Percentiles rank a stretch among this genome's conserved stretches.
Evolutionary conservation across 371 early-diverging fungal species (phyloP).

Genomic region (Zychaea mexicana): DNA sequence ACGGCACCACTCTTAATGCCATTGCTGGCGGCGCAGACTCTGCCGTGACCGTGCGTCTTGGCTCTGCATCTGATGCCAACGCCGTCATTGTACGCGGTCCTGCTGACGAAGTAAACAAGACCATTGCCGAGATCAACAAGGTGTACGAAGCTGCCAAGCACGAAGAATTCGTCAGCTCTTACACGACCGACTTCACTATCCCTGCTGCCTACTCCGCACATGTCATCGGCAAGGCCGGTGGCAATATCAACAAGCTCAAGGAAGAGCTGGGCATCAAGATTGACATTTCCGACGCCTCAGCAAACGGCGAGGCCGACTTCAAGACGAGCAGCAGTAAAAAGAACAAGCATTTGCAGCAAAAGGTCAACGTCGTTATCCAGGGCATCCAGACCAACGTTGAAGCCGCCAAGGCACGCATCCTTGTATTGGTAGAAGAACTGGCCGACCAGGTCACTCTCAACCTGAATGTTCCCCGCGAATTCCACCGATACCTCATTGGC

Average conservation of each 20-base stretch:
- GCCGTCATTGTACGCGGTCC: slow-evolving; percentile 83
- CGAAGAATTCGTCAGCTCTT: slow-evolving; percentile 70
- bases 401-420: slow-evolving; percentile 73
- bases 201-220: slow-evolving; percentile 75
- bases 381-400: slow-evolving; percentile 82
- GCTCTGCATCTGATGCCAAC: slow-evolving; percentile 49
- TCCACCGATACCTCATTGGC: slow-evolving; percentile 80
- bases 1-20: slow-evolving; percentile 73
- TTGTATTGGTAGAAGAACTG: slow-evolving; percentile 68
- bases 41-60: slow-evolving; percentile 75
- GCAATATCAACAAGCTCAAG: slow-evolving; percentile 77
- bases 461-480: slow-evolving; percentile 64
- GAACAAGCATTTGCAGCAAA: slow-evolving; percentile 45
- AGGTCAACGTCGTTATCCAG: slow-evolving; percentile 71
- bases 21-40: slow-evolving; percentile 55
- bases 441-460: slow-evolving; percentile 71
- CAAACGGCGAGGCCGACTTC: slow-evolving; percentile 32
- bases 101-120: slow-evolving; percentile 72
- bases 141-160: slow-evolving; percentile 70
- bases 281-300: slow-evolving; percentile 66
- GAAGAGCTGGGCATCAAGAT: slow-evolving; percentile 80
- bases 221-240: slow-evolving; percentile 89
- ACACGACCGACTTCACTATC: slow-evolving; percentile 68
- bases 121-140: slow-evolving; percentile 62
- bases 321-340: slow-evolving; percentile 33